Percentiles rank a stretch among this genome's conserved stretches.
phyloP scores from a whole-genome alignment of 2,329 filamentous ascomycete species.

The Akanthomyces dipterigenus region DNA sequence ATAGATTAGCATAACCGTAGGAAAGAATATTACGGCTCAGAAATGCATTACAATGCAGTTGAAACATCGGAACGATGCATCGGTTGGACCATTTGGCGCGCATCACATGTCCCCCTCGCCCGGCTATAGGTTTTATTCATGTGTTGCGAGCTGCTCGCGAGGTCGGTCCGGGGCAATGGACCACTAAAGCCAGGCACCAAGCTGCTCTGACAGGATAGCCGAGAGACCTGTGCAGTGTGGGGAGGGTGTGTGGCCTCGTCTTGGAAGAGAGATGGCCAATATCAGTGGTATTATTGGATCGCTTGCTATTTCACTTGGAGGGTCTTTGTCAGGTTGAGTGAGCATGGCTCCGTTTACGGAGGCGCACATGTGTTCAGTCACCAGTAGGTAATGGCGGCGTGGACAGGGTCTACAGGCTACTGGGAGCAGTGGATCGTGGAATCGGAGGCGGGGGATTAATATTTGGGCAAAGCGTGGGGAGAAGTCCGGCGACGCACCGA shows the following conservation, averaged over 20 bases:
- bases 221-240: neutral
- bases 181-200: slow-evolving; percentile 1
- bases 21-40: neutral
- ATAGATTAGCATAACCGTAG: neutral
- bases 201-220: neutral
- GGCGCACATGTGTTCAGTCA: neutral
- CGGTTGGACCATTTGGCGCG: neutral
- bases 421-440: neutral
- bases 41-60: neutral
- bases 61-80: neutral
- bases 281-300: neutral
- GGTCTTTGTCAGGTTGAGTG: neutral
- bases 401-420: too few species aligned
- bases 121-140: neutral
- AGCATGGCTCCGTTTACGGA: slow-evolving; percentile 8
- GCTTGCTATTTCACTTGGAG: neutral
- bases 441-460: neutral
- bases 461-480: neutral
- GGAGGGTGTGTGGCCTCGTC: neutral
- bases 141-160: neutral
- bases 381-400: too few species aligned
- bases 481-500: too few species aligned
- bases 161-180: neutral
- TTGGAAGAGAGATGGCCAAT: slow-evolving; percentile 1
- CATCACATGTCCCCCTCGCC: neutral